Evolutionary conservation across 192 early-diverging fungal species (phyloP), one percentile per base, ranked within the genome.

Genomic region (Podila horticola): DNA sequence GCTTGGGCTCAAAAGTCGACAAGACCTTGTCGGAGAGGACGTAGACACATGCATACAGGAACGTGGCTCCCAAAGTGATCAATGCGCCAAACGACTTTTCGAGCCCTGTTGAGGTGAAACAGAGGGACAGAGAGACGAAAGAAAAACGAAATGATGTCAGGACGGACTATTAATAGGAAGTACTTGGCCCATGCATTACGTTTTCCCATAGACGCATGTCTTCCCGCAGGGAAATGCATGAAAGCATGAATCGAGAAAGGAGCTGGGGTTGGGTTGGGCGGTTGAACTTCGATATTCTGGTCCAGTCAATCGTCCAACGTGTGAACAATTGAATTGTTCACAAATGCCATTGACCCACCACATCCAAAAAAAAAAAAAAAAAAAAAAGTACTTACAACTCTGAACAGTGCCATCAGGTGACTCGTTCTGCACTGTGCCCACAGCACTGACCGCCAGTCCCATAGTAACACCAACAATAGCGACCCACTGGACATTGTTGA

Each of bases 41-140:
- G 38, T 90, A 90, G 30, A 90, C 84, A 58, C 89, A 88, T 26
- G 89, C 86, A 62, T 88, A 88, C 8, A 87, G 71, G 58, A 90
- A 88, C 4, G 89, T 89, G 11, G 85, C 86, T 20, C 86, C 79
- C 34, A 87, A 61, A 17, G 88, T 88, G 36, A 90, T 38, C 15
- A 90, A 31, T 41, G 84, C 85, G 9, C 89, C 89, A 79, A 89
- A 79, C 45, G 87, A 85, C 12, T 71, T 67, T 48, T 64, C 58
- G 3, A 69, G 38, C 50, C 67, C 64, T 52, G 55, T 58, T 58
- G 50, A 45, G 12, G 38, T 64, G 28, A 15, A 31, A 45, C 50
- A 58, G 62, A 33, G n/a, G n/a, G n/a, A 38, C 12, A 57, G 33
- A 8, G 45, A 49, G 6, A 17, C n/a, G 22, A 9, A 60, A 17